phyloP scores from a whole-genome alignment of 2,329 filamentous ascomycete species.

The Penicillium sp. region DNA sequence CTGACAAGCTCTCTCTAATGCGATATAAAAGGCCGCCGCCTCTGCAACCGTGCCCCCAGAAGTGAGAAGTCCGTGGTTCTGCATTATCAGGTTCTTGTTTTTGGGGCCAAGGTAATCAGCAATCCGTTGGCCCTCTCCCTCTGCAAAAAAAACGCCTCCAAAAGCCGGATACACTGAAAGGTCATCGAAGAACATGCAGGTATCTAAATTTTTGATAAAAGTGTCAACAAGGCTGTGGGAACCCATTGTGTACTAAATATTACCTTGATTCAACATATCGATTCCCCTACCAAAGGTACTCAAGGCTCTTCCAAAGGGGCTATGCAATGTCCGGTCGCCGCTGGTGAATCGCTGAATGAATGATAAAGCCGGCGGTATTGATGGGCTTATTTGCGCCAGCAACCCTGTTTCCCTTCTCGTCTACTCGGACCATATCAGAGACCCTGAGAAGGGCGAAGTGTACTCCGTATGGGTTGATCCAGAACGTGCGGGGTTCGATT shows the following conservation, averaged over 20 bases:
- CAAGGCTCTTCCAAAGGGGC: constrained; percentile 47
- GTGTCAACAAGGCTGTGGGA: not conserved
- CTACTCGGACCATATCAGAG: constrained; percentile 49
- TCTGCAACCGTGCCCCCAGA: constrained; percentile 72
- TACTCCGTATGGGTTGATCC: constrained; percentile 45
- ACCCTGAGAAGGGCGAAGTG: constrained; percentile 46
- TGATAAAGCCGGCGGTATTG: constrained; percentile 50
- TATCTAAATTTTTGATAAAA: constrained; percentile 1
- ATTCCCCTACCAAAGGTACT: constrained; percentile 44
- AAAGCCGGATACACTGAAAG: constrained; percentile 43
- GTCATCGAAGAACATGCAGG: constrained; percentile 28
- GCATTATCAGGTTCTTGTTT: constrained; percentile 24
- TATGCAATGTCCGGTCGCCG: constrained; percentile 49
- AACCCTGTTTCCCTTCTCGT: constrained; percentile 44
- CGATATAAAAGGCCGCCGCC: constrained; percentile 66
- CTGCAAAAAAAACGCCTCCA: constrained; percentile 48
- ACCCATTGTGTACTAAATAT: not conserved
- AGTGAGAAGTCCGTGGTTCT: constrained; percentile 48
- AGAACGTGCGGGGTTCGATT: constrained; percentile 27
- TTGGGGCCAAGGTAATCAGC: constrained; percentile 31
- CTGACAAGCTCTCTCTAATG: constrained; percentile 67
- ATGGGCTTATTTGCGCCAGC: constrained; percentile 42
- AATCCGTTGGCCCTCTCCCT: constrained; percentile 48
- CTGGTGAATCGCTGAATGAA: constrained; percentile 49
- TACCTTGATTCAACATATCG: constrained; percentile 46